Evolutionary conservation across 192 early-diverging fungal species (phyloP), one percentile per base, ranked within the genome.

Genomic region (Entophlyctis helioformis): DNA sequence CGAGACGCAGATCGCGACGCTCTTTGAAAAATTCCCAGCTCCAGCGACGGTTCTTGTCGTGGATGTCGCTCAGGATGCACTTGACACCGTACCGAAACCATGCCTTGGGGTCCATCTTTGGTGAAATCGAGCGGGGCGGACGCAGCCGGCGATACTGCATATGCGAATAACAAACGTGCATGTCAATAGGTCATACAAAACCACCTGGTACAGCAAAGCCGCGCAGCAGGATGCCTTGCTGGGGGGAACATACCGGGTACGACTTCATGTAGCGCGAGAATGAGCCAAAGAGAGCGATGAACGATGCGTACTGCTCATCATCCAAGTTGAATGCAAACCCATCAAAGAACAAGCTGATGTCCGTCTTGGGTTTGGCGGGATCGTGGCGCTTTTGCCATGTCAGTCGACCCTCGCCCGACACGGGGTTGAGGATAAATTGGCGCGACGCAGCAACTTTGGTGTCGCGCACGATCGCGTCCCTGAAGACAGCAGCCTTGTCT

Each of bases 301-400:
- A 69, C 37, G 86, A 87, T 0, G 68, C 61, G 57, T 91, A 98
- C 56, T 98, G 95, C 42, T 84, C 75, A 54, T 91, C 82, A 43
- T 93, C 86, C 2, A 98, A 51, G 11, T 85, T 78, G 57, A 98
- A 96, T 0, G 82, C 90, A 18, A 96, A 65, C 59, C 91, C 85
- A 60, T 92, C 86, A 67, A 96, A 96, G 50, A 86, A 63, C 16
- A 93, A 67, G 20, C 68, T 75, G 7, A 76, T 76, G 37, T 70
- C 69, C 3, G 69, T 72, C 51, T 79, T 81, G 0, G 85, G 46
- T 20, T 68, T 61, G 22, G 58, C 65, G 19, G 56, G 60, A 37
- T 72, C 72, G 36, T 70, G 76, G 1, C 64, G 49, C 55, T 92
- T 95, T 64, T 83, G 81, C 53, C 89, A 60, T 4, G 69, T 75